Conservation (phyloP, 1,139 yeast genomes). For the Diutina catenulata region DNA sequence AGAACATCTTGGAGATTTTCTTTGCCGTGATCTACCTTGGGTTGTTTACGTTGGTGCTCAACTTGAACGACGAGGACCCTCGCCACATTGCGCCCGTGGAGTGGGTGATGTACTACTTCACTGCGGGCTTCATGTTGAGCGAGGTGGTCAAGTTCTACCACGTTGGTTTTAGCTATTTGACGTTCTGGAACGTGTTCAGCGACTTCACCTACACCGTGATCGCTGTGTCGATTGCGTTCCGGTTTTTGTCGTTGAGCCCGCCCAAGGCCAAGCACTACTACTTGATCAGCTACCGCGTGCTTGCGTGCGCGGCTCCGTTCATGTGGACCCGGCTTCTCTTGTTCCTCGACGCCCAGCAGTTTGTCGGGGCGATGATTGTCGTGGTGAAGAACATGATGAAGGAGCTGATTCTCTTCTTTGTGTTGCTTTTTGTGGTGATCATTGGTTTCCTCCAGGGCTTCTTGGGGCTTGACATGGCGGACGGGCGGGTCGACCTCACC, state of each 20-base stretch:
- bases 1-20: constrained; percentile 56
- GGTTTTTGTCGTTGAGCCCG: constrained; percentile 35
- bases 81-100: constrained; percentile 34
- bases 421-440: constrained; percentile 55
- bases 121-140: constrained; percentile 54
- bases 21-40: constrained; percentile 56
- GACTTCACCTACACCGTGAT: constrained; percentile 54
- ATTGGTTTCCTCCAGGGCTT: constrained; percentile 82
- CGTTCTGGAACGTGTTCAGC: constrained; percentile 75
- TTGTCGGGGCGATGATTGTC: constrained; percentile 84
- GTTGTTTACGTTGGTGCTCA: constrained; percentile 55
- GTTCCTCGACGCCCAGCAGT: constrained; percentile 66
- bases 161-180: constrained; percentile 60
- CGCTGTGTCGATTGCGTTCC: constrained; percentile 38
- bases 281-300: constrained; percentile 54
- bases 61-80: constrained; percentile 26
- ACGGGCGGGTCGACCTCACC: constrained; percentile 72
- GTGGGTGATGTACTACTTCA: constrained; percentile 48
- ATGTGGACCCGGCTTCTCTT: constrained; percentile 76
- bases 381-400: constrained; percentile 79
- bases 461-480: constrained; percentile 77
- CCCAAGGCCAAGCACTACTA: constrained; percentile 31
- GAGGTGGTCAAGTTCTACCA: constrained; percentile 64
- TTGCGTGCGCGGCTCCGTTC: constrained; percentile 77
- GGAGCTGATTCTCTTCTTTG: constrained; percentile 72